Evolutionary conservation across 148 eudicot genomes (phyloP).

Genomic region (Silene uniflora): DNA sequence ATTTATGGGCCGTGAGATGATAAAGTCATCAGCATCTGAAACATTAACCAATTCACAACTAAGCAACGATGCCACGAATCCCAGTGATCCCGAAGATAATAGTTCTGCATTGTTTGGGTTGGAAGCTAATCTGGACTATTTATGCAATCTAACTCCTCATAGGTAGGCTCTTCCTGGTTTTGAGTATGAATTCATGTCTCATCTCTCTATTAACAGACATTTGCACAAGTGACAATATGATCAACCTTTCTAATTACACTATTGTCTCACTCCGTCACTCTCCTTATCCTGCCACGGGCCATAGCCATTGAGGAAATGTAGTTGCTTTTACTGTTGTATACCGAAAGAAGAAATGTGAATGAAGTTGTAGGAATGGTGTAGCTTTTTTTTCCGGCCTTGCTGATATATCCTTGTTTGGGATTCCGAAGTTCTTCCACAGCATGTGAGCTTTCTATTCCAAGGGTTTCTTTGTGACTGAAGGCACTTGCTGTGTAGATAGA

Average conservation of each 20-base stretch:
- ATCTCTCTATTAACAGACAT: not conserved
- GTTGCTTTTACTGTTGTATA: not conserved
- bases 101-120: constrained; percentile 54
- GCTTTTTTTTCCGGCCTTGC: not conserved
- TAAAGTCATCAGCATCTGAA: constrained; percentile 61
- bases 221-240: not conserved
- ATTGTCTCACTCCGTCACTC: not conserved
- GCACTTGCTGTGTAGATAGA: not conserved
- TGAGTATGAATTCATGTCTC: not conserved
- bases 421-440: too few species aligned
- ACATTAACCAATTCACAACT: constrained; percentile 40
- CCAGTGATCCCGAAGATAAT: constrained; percentile 59
- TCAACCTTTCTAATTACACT: not conserved
- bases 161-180: constrained; percentile 38
- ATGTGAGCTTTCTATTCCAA: not conserved
- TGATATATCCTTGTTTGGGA: too few species aligned
- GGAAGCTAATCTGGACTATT: constrained; percentile 79
- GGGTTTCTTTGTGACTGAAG: not conserved
- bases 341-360: not conserved
- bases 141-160: constrained; percentile 90
- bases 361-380: not conserved
- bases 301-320: not conserved
- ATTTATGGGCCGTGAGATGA: constrained; percentile 89
- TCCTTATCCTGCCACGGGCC: too few species aligned
- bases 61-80: constrained; percentile 37